Conservation (phyloP, 306 rosid genomes). For the Quillaja saponaria region DNA sequence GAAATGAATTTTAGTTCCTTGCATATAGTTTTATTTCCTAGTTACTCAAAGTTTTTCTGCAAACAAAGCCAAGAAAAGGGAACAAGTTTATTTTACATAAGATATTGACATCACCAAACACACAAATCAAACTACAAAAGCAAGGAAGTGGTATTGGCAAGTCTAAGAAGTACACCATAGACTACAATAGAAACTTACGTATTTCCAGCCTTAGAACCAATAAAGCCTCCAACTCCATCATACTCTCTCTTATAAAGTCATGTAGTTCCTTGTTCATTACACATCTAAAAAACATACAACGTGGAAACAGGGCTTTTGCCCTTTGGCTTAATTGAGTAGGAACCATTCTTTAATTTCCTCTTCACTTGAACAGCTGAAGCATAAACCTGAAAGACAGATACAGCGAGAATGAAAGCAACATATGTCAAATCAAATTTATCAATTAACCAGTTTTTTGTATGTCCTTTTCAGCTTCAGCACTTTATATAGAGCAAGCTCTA, state of each 20-base stretch:
- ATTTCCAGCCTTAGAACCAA: constrained; percentile 81
- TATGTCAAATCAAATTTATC: constrained; percentile 19
- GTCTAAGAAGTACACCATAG: not conserved
- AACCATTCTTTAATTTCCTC: constrained; percentile 68
- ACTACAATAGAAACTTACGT: constrained; percentile 54
- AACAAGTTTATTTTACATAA: constrained; percentile 7
- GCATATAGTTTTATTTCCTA: too few species aligned
- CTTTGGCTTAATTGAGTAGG: constrained; percentile 59
- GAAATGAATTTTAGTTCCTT: too few species aligned
- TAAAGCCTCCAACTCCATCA: constrained; percentile 82
- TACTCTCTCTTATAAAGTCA: constrained; percentile 79
- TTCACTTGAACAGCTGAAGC: constrained; percentile 68
- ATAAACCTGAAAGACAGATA: constrained; percentile 63
- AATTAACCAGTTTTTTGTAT: not conserved
- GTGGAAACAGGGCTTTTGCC: constrained; percentile 71
- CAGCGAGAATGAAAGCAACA: not conserved
- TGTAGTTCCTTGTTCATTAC: constrained; percentile 77
- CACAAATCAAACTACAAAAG: too few species aligned
- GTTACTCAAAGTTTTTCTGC: not conserved
- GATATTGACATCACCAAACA: not conserved
- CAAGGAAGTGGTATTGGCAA: not conserved
- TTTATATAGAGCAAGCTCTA: too few species aligned
- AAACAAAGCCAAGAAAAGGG: too few species aligned
- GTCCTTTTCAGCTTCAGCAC: not conserved
- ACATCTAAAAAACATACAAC: constrained; percentile 74